Evolutionary conservation across 306 rosid genomes (phyloP).

Genomic region (Geum urbanum): DNA sequence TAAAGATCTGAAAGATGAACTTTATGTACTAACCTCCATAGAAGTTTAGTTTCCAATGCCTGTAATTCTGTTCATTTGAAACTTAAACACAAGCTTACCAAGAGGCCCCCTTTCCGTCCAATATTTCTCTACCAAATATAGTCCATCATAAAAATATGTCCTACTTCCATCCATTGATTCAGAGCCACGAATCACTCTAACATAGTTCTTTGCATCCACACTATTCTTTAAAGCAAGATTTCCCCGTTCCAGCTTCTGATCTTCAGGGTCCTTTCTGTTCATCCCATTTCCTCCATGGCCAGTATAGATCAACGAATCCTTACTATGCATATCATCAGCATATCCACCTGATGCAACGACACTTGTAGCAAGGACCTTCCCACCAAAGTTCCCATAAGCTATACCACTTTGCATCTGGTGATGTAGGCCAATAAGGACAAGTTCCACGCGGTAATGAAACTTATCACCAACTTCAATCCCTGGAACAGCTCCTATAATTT

Average conservation of each 20-base stretch:
- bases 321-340: constrained; percentile 57
- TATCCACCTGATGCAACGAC: constrained; percentile 82
- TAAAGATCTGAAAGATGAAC: not conserved
- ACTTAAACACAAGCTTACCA: constrained; percentile 26
- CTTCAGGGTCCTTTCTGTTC: constrained; percentile 62
- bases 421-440: constrained; percentile 70
- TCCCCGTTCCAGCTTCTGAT: constrained; percentile 85
- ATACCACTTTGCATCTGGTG: constrained; percentile 73
- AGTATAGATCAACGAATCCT: constrained; percentile 62
- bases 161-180: constrained; percentile 55
- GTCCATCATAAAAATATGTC: constrained; percentile 74
- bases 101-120: not conserved
- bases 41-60: constrained; percentile 30
- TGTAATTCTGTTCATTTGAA: not conserved
- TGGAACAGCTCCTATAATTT: constrained; percentile 62
- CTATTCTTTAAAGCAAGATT: constrained; percentile 83
- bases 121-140: constrained; percentile 43
- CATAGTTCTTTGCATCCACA: constrained; percentile 45
- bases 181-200: constrained; percentile 78
- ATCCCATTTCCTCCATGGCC: constrained; percentile 84
- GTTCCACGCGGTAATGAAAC: constrained; percentile 79
- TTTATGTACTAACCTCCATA: not conserved
- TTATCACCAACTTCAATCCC: constrained; percentile 90
- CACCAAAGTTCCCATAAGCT: constrained; percentile 49
- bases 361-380: constrained; percentile 63